Evolutionary conservation across 2,329 filamentous ascomycete genomes (phyloP).

Genomic region (Neurospora sp.): DNA sequence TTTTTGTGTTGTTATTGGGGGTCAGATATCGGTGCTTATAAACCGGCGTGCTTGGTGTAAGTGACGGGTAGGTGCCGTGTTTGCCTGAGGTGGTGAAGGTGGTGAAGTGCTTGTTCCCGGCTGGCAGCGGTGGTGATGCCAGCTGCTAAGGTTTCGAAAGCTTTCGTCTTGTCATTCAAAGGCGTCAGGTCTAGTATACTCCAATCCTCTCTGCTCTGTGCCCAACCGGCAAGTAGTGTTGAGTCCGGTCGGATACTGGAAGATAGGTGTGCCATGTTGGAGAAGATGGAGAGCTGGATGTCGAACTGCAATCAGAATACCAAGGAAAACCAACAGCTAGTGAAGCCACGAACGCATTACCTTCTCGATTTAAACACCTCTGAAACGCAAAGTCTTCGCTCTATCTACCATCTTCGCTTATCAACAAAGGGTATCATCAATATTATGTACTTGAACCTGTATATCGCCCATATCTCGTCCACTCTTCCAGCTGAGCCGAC

Average conservation of each 20-base stretch:
- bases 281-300: no score
- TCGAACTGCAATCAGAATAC: no score
- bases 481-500: neutral
- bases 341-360: neutral
- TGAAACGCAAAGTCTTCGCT: neutral
- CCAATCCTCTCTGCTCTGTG: neutral
- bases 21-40: neutral
- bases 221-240: fast-evolving
- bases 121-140: neutral
- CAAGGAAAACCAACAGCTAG: neutral
- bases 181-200: neutral
- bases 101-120: neutral
- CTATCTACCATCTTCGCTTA: neutral
- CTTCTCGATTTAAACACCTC: neutral
- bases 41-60: neutral
- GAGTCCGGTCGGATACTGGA: neutral
- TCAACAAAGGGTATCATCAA: neutral
- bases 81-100: neutral
- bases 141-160: neutral
- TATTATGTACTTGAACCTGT: neutral
- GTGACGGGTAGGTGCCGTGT: neutral
- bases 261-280: neutral
- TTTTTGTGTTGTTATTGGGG: neutral
- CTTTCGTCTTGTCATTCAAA: no score
- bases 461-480: neutral